phyloP scores from a whole-genome alignment of 163 green algal genomes.

The Coccomyxa subellipsoidea region DNA sequence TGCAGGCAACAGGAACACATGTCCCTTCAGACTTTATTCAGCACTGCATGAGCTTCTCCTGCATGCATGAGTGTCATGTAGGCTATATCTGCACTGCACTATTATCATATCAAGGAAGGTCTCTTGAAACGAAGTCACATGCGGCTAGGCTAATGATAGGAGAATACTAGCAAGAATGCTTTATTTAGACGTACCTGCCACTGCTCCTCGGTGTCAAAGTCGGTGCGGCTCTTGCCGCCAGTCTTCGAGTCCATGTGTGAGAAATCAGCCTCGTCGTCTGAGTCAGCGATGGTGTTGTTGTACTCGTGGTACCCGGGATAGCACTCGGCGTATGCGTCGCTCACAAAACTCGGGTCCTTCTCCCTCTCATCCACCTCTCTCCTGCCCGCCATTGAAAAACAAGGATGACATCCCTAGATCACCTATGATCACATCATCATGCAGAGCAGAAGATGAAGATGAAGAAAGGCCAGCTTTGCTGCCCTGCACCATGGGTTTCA shows the following conservation, averaged over 20 bases:
- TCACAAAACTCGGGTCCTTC: slow-evolving; percentile 49
- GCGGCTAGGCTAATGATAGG: neutral
- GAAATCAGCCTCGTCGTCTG: slow-evolving; percentile 68
- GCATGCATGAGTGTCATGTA: too few relatives aligned
- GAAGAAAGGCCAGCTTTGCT: too few relatives aligned
- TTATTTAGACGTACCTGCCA: slow-evolving; percentile 34
- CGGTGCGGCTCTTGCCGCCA: slow-evolving; percentile 33
- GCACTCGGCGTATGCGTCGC: slow-evolving; percentile 82
- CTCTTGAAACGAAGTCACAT: too few relatives aligned
- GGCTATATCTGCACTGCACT: too few relatives aligned
- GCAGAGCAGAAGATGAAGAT: too few relatives aligned
- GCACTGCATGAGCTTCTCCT: too few relatives aligned
- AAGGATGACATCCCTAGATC: too few relatives aligned
- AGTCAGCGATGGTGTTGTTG: slow-evolving; percentile 51
- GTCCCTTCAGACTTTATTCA: too few relatives aligned
- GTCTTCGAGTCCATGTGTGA: slow-evolving; percentile 61
- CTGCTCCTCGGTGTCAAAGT: slow-evolving; percentile 77
- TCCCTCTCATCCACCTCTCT: slow-evolving; percentile 26
- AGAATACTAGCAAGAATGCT: too few relatives aligned
- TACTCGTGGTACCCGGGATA: slow-evolving; percentile 69
- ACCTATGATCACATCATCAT: too few relatives aligned
- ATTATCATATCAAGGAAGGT: too few relatives aligned
- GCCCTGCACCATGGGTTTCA: too few relatives aligned
- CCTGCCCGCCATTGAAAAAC: neutral
- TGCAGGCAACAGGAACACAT: slow-evolving; percentile 4